Conservation (phyloP, 2,329 filamentous ascomycete species). For the Aspergillus versicolor region DNA sequence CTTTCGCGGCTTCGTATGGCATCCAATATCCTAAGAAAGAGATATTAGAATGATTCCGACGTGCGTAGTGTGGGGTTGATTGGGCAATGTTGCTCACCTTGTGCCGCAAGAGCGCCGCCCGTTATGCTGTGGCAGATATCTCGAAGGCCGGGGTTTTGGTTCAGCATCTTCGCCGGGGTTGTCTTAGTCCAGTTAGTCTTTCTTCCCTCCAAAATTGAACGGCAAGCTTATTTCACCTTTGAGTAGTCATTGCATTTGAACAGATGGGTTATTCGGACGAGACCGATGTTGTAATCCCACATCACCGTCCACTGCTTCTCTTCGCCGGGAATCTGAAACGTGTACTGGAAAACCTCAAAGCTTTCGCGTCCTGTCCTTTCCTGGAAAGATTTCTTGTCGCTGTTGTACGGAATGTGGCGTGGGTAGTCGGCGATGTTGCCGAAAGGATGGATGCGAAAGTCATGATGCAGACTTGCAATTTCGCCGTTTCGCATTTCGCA, state of each 20-base stretch:
- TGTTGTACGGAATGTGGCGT: slow-evolving; percentile 88
- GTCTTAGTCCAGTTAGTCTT: slow-evolving; percentile 57
- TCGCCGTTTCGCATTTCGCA: slow-evolving; percentile 65
- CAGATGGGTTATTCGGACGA: slow-evolving; percentile 90
- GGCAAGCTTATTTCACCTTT: slow-evolving; percentile 63
- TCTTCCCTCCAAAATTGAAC: too few species aligned
- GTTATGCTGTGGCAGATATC: slow-evolving; percentile 95
- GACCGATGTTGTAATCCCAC: slow-evolving; percentile 96
- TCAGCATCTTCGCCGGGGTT: slow-evolving; percentile 78
- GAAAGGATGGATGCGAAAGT: slow-evolving; percentile 65
- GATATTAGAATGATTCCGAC: not conserved
- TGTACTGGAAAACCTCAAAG: slow-evolving; percentile 75
- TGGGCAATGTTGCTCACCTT: slow-evolving; percentile 61
- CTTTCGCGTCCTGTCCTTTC: slow-evolving; percentile 83
- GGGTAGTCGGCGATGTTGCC: slow-evolving; percentile 61
- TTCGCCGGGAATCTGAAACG: slow-evolving; percentile 69
- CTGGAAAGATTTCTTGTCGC: slow-evolving; percentile 85
- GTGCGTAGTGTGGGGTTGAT: not conserved
- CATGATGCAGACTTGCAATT: slow-evolving; percentile 58
- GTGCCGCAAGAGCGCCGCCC: slow-evolving; percentile 82
- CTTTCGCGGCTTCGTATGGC: slow-evolving; percentile 81
- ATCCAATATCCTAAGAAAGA: slow-evolving; percentile 81
- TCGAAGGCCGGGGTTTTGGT: slow-evolving; percentile 74
- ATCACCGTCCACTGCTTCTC: slow-evolving; percentile 72
- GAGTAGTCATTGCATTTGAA: slow-evolving; percentile 87